A percentile compares a stretch with the other conserved stretches of the same genome.
Conservation (phyloP, 352 stramenopile species). For the Globisporangium sylvaticum region DNA sequence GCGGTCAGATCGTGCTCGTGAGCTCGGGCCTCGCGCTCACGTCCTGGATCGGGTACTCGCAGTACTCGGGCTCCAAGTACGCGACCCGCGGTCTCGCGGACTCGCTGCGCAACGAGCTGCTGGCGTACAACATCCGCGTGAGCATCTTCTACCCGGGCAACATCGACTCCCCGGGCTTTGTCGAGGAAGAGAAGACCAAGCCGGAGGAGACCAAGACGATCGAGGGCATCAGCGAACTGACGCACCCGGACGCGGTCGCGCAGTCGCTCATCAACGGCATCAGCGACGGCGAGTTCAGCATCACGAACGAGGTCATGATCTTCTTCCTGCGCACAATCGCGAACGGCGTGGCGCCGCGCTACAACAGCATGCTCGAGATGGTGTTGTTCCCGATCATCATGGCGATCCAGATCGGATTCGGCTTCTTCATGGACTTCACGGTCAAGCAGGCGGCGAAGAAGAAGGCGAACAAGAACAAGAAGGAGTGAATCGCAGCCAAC, state of each 20-base stretch:
- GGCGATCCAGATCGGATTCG: slow-evolving; percentile 69
- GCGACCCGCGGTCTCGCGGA: slow-evolving; percentile 76
- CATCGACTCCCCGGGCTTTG: slow-evolving; percentile 77
- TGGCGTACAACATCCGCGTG: slow-evolving; percentile 63
- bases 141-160: slow-evolving; percentile 81
- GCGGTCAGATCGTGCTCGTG: slow-evolving; percentile 68
- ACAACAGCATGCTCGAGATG: slow-evolving; percentile 70
- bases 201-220: slow-evolving; percentile 71
- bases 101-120: slow-evolving; percentile 73
- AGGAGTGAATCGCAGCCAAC: slow-evolving; percentile 31
- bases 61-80: slow-evolving; percentile 83
- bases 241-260: slow-evolving; percentile 58
- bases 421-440: slow-evolving; percentile 79
- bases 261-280: slow-evolving; percentile 64
- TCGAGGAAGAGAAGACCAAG: slow-evolving; percentile 75
- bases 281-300: slow-evolving; percentile 64
- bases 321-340: slow-evolving; percentile 65
- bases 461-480: slow-evolving; percentile 54
- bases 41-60: slow-evolving; percentile 79
- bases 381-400: slow-evolving; percentile 58
- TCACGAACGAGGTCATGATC: slow-evolving; percentile 79
- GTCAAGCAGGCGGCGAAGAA: slow-evolving; percentile 53
- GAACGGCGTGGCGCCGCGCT: slow-evolving; percentile 70
- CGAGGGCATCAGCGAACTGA: slow-evolving; percentile 48
- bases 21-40: slow-evolving; percentile 64